These are phyloP conservation scores for Colletotrichum sp. DNA, from an alignment of 2,329 filamentous ascomycete species.

Conservation along the genomic window DNA sequence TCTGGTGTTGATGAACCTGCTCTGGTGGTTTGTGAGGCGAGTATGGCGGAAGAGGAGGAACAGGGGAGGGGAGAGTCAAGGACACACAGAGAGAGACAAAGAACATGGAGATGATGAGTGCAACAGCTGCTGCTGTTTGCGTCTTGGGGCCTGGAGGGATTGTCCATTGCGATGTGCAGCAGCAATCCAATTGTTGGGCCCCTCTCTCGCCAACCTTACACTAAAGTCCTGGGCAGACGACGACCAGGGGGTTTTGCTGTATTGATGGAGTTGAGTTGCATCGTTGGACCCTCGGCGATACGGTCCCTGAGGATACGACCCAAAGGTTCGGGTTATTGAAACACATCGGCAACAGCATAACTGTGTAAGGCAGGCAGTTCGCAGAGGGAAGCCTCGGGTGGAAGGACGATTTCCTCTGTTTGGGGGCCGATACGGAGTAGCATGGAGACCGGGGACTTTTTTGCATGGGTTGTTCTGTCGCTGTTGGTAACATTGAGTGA, in stretches of 20 bases:
- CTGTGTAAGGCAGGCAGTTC: not conserved
- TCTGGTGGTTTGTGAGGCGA: not conserved
- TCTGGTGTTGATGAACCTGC: not conserved
- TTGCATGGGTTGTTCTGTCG: not conserved
- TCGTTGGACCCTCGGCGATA: not conserved
- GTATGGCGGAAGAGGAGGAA: not conserved
- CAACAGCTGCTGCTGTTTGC: not conserved
- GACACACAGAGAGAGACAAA: not conserved
- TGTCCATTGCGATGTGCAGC: not conserved
- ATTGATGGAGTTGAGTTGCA: not conserved
- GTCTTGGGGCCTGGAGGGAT: not conserved
- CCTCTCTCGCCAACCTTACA: not conserved
- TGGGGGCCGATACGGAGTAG: not conserved
- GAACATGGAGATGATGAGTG: not conserved
- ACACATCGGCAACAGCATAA: not conserved
- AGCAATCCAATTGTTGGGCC: not conserved
- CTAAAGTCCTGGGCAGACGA: not conserved
- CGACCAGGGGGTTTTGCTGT: not conserved
- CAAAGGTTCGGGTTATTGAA: not conserved
- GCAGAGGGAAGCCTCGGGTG: not conserved
- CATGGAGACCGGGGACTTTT: not conserved
- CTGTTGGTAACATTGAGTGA: not conserved
- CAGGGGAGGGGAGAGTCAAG: not conserved
- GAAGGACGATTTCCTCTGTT: not conserved
- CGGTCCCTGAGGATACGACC: constrained; percentile 4